Conservation (phyloP, 306 rosid species). For the Cucurbita pepo region DNA sequence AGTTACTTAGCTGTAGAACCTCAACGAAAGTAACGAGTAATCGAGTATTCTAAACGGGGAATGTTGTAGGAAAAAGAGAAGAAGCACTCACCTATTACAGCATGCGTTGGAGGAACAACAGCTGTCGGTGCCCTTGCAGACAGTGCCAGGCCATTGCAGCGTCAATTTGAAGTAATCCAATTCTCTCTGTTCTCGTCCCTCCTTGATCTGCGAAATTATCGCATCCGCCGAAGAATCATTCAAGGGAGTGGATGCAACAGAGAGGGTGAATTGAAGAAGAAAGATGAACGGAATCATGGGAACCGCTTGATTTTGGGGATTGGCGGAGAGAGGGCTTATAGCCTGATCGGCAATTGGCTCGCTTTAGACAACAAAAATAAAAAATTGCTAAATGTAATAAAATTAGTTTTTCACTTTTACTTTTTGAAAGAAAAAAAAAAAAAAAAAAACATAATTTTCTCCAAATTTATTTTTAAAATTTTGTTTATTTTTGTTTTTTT, state of each 20-base stretch:
- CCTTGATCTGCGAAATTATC: not conserved
- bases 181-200: conserved; percentile 33
- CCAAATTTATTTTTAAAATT: too few species aligned
- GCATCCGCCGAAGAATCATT: not conserved
- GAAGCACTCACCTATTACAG: conserved; percentile 49
- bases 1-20: too few species aligned
- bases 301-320: too few species aligned
- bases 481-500: too few species aligned
- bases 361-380: too few species aligned
- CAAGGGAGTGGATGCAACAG: not conserved
- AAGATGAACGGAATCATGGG: not conserved
- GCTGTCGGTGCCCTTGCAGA: conserved; percentile 26
- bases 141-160: conserved; percentile 79
- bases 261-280: not conserved
- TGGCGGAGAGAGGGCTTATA: not conserved
- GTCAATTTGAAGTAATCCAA: conserved; percentile 78
- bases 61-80: not conserved
- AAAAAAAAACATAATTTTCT: too few species aligned
- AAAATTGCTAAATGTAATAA: too few species aligned
- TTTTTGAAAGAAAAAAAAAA: too few species aligned
- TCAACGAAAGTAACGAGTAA: not conserved
- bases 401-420: too few species aligned
- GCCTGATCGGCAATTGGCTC: not conserved
- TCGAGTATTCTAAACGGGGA: not conserved
- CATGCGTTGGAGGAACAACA: conserved; percentile 77